Evolutionary conservation across 805 yeast genomes (phyloP), one percentile per base, ranked within the genome.

Genomic region (Sugiyamaella qingdaonensis): DNA sequence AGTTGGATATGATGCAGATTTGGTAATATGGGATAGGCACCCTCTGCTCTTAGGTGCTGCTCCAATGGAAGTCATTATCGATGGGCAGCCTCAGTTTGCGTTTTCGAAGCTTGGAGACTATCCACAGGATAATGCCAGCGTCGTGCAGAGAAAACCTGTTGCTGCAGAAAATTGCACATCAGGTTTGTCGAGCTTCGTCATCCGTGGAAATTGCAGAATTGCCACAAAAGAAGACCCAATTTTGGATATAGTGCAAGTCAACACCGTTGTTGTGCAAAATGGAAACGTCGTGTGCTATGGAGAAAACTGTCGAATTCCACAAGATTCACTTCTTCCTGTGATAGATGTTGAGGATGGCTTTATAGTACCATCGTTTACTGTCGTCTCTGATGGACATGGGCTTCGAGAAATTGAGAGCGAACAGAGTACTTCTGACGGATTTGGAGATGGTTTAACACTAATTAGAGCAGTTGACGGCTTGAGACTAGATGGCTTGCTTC

Each of bases 11-110:
- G 49, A 46, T 33, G 49, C 49, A 8, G 49, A 46, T 19, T 16
- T 46, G 21, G 49, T 46, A n/a, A 27, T 46, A 13, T 46, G 49
- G 49, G 49, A 46, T 24, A 29, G 49, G n/a, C 11, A 32, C 32
- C 49, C 49, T 2, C 14, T 46, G 7, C 24, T 19, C 2, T 24
- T 46, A 8, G 49, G 49, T 31, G 49, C 49, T 4, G 3, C 39
- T 5, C 18, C 39, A 3, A 8, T 34, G 18, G 39, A 34, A 8
- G 39, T 34, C 5, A n/a, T 34, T 13, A 34, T 34, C 8, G 39
- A 34, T 34, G 39, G 39, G 14, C 3, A 13, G 5, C 39, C 39
- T 13, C 39, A 34, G 9, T 34, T 34, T 16, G 18, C 14, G 5
- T 34, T 34, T 16, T n/a, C 39, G 8, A 34, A 34, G 18, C 39